Evolutionary conservation across 495 filamentous ascomycete genomes (phyloP).

Genomic region (Friedmanniomyces endolithicus): DNA sequence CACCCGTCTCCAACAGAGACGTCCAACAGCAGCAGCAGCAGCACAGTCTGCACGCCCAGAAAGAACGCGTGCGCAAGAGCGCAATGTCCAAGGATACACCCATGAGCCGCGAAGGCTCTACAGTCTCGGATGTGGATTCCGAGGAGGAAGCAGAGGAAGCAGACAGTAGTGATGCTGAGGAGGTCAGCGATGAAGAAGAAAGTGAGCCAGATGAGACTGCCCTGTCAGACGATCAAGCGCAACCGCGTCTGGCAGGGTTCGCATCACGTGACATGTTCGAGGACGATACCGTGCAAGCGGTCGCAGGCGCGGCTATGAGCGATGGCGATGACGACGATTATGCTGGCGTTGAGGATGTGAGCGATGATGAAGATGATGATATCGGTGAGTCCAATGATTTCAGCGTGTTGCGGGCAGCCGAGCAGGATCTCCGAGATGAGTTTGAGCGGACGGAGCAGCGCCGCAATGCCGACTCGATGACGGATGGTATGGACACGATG

Average conservation of each 20-base stretch:
- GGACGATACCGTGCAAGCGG: conserved; percentile 2
- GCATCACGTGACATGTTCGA: conserved; percentile 4
- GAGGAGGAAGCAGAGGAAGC: conserved; percentile 1
- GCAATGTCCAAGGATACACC: not conserved
- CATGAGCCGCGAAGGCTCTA: not conserved
- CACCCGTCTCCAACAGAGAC: not conserved
- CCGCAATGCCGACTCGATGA: conserved; percentile 2
- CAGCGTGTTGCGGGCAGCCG: not conserved
- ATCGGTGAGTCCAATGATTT: not conserved
- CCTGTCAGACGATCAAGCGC: conserved; percentile 12
- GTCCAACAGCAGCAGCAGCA: not conserved
- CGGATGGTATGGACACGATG: conserved; percentile 5
- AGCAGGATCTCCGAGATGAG: conserved; percentile 15
- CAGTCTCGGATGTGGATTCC: not conserved
- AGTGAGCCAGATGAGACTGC: conserved; percentile 11
- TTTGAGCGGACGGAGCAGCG: conserved; percentile 9
- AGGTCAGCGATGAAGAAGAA: not conserved
- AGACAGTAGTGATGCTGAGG: conserved; percentile 5
- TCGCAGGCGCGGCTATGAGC: not conserved
- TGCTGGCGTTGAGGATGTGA: conserved; percentile 11
- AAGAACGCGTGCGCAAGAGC: not conserved
- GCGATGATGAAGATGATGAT: conserved; percentile 2
- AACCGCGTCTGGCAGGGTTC: conserved; percentile 15
- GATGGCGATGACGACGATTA: conserved; percentile 11
- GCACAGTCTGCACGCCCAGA: not conserved